These are phyloP conservation scores for Mycena albidolilacea DNA, from an alignment of 768 basidiomycete species.

Conservation along the genomic window DNA sequence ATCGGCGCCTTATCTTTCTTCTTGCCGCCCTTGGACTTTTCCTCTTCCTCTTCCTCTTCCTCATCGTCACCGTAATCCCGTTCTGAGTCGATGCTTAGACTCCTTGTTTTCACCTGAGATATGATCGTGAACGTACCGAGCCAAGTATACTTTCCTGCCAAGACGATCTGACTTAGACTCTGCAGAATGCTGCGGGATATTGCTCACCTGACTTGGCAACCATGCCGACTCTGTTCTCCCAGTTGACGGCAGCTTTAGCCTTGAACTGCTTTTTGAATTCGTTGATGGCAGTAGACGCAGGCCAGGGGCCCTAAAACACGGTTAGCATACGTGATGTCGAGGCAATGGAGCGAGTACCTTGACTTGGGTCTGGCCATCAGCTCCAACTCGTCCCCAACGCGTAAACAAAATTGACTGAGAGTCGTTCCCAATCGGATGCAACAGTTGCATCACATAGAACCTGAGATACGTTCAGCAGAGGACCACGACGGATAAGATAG, in stretches of 20 bases:
- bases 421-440: constrained; percentile 62
- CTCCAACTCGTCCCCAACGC: constrained; percentile 76
- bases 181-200: neutral
- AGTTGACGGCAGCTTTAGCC: constrained; percentile 63
- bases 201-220: constrained; percentile 62
- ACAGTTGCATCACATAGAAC: constrained; percentile 72
- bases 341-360: constrained; percentile 54
- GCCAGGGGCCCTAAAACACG: constrained; percentile 62
- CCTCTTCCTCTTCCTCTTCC: constrained; percentile 47
- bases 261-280: constrained; percentile 77
- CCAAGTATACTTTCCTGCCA: constrained; percentile 71
- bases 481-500: neutral
- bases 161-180: neutral
- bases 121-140: constrained; percentile 56
- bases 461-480: constrained; percentile 43
- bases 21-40: constrained; percentile 37
- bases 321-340: constrained; percentile 10
- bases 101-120: too few relatives aligned
- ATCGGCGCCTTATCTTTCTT: constrained; percentile 48
- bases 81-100: constrained; percentile 49
- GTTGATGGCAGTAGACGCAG: constrained; percentile 53
- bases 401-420: constrained; percentile 59
- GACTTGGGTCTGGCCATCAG: constrained; percentile 62
- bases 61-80: constrained; percentile 68
- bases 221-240: constrained; percentile 69